phyloP scores from a whole-genome alignment of 495 filamentous ascomycete genomes.

The Tricharina praecox region DNA sequence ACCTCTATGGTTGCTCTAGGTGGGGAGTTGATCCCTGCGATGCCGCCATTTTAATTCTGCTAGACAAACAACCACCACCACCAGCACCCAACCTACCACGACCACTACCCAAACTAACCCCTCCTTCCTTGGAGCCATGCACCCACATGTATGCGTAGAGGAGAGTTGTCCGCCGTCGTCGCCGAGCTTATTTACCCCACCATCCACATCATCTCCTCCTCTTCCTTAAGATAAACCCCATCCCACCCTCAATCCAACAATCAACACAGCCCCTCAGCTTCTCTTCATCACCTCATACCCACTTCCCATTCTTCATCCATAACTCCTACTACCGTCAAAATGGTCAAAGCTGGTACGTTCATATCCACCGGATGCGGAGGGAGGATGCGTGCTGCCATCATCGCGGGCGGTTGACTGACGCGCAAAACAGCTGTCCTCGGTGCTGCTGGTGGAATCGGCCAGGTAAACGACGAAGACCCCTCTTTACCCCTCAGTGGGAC shows the following conservation, averaged over 20 bases:
- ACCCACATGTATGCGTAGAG: background rate
- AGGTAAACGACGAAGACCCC: slow-evolving; percentile 43
- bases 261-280: slow-evolving; percentile 10
- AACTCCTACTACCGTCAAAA: slow-evolving; percentile 31
- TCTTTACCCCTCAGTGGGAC: no score
- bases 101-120: background rate
- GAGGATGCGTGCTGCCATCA: no score
- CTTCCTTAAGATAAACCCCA: background rate
- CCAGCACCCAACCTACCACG: background rate
- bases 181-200: background rate
- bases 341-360: slow-evolving; percentile 74
- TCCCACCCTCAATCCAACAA: background rate
- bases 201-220: slow-evolving; percentile 1
- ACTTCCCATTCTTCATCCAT: slow-evolving; percentile 1
- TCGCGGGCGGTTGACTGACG: no score
- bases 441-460: slow-evolving; percentile 94
- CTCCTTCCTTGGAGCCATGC: no score
- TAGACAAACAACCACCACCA: no score
- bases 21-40: no score
- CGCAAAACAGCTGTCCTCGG: slow-evolving; percentile 63
- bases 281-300: slow-evolving; percentile 11
- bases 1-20: no score
- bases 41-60: no score
- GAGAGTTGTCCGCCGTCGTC: background rate
- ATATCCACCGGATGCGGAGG: background rate